A percentile compares a stretch with the other conserved stretches of the same genome.
phyloP scores from a whole-genome alignment of 2,329 filamentous ascomycete species.

The Pestalotiopsis sp. region DNA sequence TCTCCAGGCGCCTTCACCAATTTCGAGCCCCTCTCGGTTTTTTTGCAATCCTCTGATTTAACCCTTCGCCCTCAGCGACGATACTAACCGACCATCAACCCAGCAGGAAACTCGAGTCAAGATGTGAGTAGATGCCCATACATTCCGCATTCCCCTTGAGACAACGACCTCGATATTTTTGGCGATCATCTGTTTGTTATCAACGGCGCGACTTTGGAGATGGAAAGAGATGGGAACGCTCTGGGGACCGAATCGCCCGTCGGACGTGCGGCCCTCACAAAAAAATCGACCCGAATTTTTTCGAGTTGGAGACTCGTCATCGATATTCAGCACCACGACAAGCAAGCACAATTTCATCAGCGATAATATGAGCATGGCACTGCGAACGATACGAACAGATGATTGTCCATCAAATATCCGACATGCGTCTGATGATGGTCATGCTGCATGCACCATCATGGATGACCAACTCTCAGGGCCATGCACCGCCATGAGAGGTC shows the following conservation, averaged over 20 bases:
- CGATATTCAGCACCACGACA: not conserved
- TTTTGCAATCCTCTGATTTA: constrained; percentile 8
- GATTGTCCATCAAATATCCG: not conserved
- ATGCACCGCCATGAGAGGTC: not conserved
- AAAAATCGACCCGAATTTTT: not conserved
- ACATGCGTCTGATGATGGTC: not conserved
- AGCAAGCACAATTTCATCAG: not conserved
- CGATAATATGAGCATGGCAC: not conserved
- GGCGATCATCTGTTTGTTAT: not conserved
- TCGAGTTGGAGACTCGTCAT: not conserved
- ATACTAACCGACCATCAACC: constrained; percentile 11
- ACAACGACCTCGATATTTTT: constrained; percentile 1
- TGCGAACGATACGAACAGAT: not conserved
- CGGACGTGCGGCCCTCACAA: not conserved
- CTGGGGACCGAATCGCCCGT: not conserved
- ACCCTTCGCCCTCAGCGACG: constrained; percentile 6
- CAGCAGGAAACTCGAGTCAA: constrained; percentile 4
- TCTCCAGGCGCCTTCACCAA: constrained; percentile 7
- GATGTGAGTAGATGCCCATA: constrained; percentile 11
- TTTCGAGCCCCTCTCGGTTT: constrained; percentile 14
- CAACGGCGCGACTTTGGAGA: not conserved
- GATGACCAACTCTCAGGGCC: not conserved
- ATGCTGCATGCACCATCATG: not conserved
- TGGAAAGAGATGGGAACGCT: not conserved
- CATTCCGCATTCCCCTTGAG: not conserved